A percentile compares a stretch with the other conserved stretches of the same genome.
Conservation (phyloP, 169 alveolate species). For the Amoebophrya sp. region DNA sequence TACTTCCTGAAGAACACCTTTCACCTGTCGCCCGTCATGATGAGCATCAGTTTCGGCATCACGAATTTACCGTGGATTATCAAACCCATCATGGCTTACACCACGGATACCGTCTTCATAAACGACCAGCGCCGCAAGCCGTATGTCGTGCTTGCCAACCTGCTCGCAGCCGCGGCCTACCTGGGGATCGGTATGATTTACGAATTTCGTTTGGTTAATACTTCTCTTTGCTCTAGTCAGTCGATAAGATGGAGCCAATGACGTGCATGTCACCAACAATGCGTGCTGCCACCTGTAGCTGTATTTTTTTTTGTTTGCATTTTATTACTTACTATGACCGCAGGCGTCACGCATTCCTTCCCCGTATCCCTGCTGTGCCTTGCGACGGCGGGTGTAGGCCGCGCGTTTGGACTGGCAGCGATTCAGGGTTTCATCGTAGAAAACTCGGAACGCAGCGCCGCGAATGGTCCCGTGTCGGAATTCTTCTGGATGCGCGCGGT, state of each 20-base stretch:
- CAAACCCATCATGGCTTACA: neutral
- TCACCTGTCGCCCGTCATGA: neutral
- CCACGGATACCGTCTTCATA: neutral
- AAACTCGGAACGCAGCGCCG: neutral
- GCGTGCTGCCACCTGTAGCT: too few relatives aligned
- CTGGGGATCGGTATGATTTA: neutral
- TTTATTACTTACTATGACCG: too few relatives aligned
- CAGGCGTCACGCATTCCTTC: neutral
- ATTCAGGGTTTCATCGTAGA: neutral
- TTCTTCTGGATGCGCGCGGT: conserved; percentile 34
- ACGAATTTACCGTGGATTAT: neutral
- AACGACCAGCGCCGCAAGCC: neutral
- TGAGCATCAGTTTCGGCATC: neutral
- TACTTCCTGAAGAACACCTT: neutral
- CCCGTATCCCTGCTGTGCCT: neutral
- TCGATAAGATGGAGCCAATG: too few relatives aligned
- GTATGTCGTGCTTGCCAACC: neutral
- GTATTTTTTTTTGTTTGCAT: too few relatives aligned
- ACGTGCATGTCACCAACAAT: too few relatives aligned
- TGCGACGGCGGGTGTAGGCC: neutral
- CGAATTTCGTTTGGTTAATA: too few relatives aligned
- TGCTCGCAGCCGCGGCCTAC: neutral
- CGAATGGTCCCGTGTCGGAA: neutral
- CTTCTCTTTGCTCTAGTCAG: too few relatives aligned
- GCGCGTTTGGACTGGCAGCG: neutral